A percentile compares a stretch with the other conserved stretches of the same genome.
Conservation (phyloP, 306 rosid genomes). For the Lotus japonicus region DNA sequence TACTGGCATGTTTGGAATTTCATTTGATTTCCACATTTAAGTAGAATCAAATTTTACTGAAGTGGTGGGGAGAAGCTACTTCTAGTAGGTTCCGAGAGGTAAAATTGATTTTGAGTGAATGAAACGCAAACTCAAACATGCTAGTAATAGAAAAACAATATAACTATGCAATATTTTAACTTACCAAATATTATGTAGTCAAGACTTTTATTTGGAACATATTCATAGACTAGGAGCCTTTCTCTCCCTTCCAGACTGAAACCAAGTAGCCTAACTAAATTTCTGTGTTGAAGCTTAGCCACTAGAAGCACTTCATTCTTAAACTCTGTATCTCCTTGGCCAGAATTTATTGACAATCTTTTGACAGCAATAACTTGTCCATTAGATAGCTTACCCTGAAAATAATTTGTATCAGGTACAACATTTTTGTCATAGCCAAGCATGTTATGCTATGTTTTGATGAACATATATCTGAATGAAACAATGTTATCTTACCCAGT, state of each 20-base stretch:
- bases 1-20: too few relatives aligned
- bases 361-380: constrained; percentile 23
- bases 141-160: not conserved
- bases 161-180: not conserved
- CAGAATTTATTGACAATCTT: constrained; percentile 11
- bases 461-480: too few relatives aligned
- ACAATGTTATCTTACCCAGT: constrained; percentile 3
- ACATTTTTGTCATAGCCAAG: not conserved
- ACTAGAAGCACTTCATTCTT: constrained; percentile 14
- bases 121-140: too few relatives aligned
- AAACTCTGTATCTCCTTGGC: constrained; percentile 16
- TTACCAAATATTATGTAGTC: constrained; percentile 31
- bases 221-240: constrained; percentile 7
- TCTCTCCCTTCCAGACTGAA: constrained; percentile 9
- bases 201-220: constrained; percentile 13
- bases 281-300: constrained; percentile 12
- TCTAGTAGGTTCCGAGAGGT: not conserved
- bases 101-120: too few relatives aligned
- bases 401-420: not conserved
- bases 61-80: too few relatives aligned
- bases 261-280: constrained; percentile 14
- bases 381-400: constrained; percentile 13
- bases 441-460: not conserved
- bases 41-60: too few relatives aligned
- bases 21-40: too few relatives aligned